Evolutionary conservation across 805 yeast genomes (phyloP).

Genomic region (Helenozyma baotianmanensis): DNA sequence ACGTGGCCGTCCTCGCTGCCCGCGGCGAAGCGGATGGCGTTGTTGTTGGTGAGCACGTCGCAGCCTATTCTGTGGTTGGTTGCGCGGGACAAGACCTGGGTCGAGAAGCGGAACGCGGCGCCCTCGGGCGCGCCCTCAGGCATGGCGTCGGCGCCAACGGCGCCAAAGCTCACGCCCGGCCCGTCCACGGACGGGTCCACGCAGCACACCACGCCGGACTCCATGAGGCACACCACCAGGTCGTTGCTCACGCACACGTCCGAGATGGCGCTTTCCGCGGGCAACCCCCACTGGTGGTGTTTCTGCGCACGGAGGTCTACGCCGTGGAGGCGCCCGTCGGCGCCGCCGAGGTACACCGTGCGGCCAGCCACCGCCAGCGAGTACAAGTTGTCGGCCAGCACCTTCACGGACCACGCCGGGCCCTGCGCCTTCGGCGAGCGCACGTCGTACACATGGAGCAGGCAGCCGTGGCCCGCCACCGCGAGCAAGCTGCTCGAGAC

Average conservation of each 20-base stretch:
- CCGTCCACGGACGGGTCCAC: no score
- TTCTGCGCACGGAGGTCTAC: slow-evolving; percentile 14
- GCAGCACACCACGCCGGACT: slow-evolving; percentile 6
- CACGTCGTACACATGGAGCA: slow-evolving; percentile 12
- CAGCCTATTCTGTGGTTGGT: slow-evolving; percentile 5
- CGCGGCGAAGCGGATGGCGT: slow-evolving; percentile 3
- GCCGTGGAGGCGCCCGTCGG: slow-evolving; percentile 13
- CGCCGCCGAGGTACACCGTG: slow-evolving; percentile 12
- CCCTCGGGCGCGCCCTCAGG: background rate
- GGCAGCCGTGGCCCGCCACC: slow-evolving; percentile 15
- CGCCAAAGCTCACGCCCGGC: background rate
- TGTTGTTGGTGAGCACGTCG: slow-evolving; percentile 2
- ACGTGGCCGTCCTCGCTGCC: slow-evolving; percentile 9
- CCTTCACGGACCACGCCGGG: slow-evolving; percentile 9
- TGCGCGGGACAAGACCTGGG: slow-evolving; percentile 1
- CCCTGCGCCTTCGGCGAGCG: slow-evolving; percentile 2
- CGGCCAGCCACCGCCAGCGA: slow-evolving; percentile 10
- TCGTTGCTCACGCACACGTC: slow-evolving; percentile 2
- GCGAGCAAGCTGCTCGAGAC: slow-evolving; percentile 9
- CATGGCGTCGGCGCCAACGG: no score
- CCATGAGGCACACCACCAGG: slow-evolving; percentile 2
- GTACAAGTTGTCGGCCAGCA: slow-evolving; percentile 13
- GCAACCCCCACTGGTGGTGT: slow-evolving; percentile 5
- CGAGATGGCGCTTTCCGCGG: slow-evolving; percentile 7
- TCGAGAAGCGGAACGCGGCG: slow-evolving; percentile 1